Percentiles rank a stretch among this genome's conserved stretches.
phyloP scores from a whole-genome alignment of 129 eudicot species.

The Flaveria trinervia region DNA sequence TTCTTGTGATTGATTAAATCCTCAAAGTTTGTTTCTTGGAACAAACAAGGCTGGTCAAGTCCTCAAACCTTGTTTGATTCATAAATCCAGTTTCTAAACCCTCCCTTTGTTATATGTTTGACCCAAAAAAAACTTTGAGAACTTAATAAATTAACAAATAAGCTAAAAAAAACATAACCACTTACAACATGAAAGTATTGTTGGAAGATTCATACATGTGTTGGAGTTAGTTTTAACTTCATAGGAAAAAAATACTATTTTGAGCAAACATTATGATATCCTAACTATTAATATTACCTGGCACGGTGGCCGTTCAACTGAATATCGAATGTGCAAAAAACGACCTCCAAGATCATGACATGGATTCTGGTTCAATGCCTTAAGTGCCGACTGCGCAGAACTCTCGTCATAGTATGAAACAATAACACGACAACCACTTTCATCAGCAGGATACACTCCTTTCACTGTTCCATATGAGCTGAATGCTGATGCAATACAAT shows the following conservation, averaged over 20 bases:
- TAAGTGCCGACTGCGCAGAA: slow-evolving; percentile 64
- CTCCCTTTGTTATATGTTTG: not conserved
- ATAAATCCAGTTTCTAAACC: not conserved
- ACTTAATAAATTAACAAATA: not conserved
- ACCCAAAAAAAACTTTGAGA: not conserved
- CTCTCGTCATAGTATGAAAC: slow-evolving; percentile 59
- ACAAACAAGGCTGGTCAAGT: not conserved
- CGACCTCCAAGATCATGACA: slow-evolving; percentile 83
- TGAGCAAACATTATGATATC: not conserved
- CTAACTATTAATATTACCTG: slow-evolving; percentile 43
- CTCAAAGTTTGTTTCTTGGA: not conserved
- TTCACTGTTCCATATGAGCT: slow-evolving; percentile 54
- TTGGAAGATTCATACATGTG: not conserved
- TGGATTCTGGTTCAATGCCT: slow-evolving; percentile 55
- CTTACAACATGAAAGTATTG: not conserved
- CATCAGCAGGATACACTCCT: slow-evolving; percentile 90
- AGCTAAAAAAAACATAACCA: not conserved
- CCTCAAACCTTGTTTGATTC: not conserved
- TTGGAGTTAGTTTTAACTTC: not conserved
- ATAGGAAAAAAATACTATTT: not conserved
- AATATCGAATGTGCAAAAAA: slow-evolving; percentile 73
- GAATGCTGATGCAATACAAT: slow-evolving; percentile 58
- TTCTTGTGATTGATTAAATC: not conserved
- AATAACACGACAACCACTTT: slow-evolving; percentile 82
- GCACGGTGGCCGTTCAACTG: slow-evolving; percentile 54